Base-by-base conservation (phyloP, 2,329 filamentous ascomycete genomes). In the Aureobasidium sp. region DNA sequence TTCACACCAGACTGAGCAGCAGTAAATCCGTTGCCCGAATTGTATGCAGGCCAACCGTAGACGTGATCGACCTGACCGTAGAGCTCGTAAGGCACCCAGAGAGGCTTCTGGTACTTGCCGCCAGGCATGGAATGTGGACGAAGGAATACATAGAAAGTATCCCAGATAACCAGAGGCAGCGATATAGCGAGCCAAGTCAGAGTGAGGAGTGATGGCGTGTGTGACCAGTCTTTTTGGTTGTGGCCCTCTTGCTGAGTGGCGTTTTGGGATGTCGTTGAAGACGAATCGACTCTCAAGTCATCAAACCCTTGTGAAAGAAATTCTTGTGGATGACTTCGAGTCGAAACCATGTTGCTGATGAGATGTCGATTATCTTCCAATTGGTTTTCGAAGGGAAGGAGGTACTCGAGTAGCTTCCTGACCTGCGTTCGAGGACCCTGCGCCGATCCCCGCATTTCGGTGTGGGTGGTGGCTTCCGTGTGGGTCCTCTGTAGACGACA, bases 51-150 rank as follows among this genome's bases (percentile, higher is more conserved):
- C 78, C 82, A 87, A 44, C 91, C 90, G 76, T 96, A 96, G 35
- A 93, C 80, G 73, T 91, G 80, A 75, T 96, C 91, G 66, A 96
- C 79, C 56, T 80, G 77, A 62, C 87, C 89, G 76, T 96, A 96
- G 1, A 95, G 83, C 69, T 82, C 84, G 76, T 96, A 96, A 0
- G 89, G 90, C 33, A 76, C 77, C 82, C 84, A 96, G 45, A 96
- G 68, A 1, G 89, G 88, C 67, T 77, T 81, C 76, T 95, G 89
- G 58, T 88, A 77, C 50, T 74, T 75, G 17, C 91, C 91, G 67
- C 90, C 89, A 0, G 86, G 84, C 89, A 96, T 94, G 62, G 85
- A 89, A 73, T 87, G 83, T 33, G 91, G 91, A 22, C 91, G 89
- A 60, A 89, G 77, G 50, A 96, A 78, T 42, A 96, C 85, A 77